Evolutionary conservation across 495 filamentous ascomycete species (phyloP).

Genomic region (Lasiosphaeriaceae sp.): DNA sequence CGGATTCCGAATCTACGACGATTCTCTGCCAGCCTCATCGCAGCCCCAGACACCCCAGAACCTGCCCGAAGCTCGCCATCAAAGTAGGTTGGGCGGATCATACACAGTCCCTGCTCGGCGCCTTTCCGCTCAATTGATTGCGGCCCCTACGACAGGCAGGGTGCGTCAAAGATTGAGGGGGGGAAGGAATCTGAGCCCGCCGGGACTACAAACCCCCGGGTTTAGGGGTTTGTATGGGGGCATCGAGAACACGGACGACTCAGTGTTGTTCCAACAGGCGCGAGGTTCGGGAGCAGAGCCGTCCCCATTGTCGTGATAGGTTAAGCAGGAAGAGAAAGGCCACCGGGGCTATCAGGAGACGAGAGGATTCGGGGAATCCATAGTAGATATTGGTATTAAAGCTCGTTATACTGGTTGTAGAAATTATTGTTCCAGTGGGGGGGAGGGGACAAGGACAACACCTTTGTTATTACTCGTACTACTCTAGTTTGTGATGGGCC

Average conservation of each 20-base stretch:
- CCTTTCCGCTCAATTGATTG: constrained; percentile 10
- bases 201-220: constrained; percentile 33
- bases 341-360: not conserved
- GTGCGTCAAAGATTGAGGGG: constrained; percentile 9
- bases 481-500: too few species aligned
- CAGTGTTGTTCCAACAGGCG: constrained; percentile 31
- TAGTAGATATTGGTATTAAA: too few species aligned
- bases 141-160: constrained; percentile 13
- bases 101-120: constrained; percentile 42
- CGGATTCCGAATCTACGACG: constrained; percentile 45
- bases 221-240: constrained; percentile 45
- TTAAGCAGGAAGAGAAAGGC: not conserved
- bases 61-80: constrained; percentile 48
- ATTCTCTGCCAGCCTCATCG: constrained; percentile 41
- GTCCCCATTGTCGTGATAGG: not conserved
- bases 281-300: not conserved
- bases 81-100: constrained; percentile 40
- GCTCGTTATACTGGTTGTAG: too few species aligned
- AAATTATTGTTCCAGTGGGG: too few species aligned
- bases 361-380: not conserved
- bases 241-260: constrained; percentile 43
- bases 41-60: constrained; percentile 56
- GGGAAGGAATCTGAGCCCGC: constrained; percentile 25
- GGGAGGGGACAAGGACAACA: too few species aligned
- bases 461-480: too few species aligned